Evolutionary conservation across 1,139 yeast species (phyloP).

Genomic region (Yamadazyma taylorii): DNA sequence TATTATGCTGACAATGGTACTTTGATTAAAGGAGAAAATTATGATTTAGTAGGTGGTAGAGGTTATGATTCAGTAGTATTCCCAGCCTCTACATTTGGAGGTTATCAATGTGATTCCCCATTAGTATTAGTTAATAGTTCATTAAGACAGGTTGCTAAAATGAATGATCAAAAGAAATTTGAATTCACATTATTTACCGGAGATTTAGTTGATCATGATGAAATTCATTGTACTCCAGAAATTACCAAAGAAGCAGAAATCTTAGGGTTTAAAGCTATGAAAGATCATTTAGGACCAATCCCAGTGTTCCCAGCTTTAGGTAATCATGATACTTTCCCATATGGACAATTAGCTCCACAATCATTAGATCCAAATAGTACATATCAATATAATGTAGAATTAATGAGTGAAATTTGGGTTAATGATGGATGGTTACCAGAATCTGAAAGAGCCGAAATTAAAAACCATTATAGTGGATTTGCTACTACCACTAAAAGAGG

Average conservation of each 20-base stretch:
- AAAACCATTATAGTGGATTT: constrained; percentile 60
- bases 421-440: constrained; percentile 39
- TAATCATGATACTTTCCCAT: constrained; percentile 76
- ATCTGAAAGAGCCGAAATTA: constrained; percentile 20
- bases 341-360: constrained; percentile 64
- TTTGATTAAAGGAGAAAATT: constrained; percentile 41
- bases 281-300: constrained; percentile 49
- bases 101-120: constrained; percentile 65
- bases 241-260: constrained; percentile 55
- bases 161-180: constrained; percentile 30
- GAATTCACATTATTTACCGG: constrained; percentile 70
- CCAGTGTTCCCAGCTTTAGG: constrained; percentile 70
- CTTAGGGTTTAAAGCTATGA: constrained; percentile 51
- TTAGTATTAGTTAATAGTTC: constrained; percentile 57
- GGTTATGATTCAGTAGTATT: constrained; percentile 42
- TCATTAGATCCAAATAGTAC: constrained; percentile 38
- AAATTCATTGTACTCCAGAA: constrained; percentile 43
- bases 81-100: constrained; percentile 67
- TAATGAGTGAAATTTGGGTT: constrained; percentile 60
- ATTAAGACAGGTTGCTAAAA: constrained; percentile 43
- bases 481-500: constrained; percentile 57
- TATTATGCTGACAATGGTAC: constrained; percentile 35
- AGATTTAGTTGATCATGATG: constrained; percentile 66
- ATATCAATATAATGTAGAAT: constrained; percentile 59
- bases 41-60: constrained; percentile 34